Evolutionary conservation across 495 filamentous ascomycete species (phyloP).

Genomic region (Tuber umbilicatum): DNA sequence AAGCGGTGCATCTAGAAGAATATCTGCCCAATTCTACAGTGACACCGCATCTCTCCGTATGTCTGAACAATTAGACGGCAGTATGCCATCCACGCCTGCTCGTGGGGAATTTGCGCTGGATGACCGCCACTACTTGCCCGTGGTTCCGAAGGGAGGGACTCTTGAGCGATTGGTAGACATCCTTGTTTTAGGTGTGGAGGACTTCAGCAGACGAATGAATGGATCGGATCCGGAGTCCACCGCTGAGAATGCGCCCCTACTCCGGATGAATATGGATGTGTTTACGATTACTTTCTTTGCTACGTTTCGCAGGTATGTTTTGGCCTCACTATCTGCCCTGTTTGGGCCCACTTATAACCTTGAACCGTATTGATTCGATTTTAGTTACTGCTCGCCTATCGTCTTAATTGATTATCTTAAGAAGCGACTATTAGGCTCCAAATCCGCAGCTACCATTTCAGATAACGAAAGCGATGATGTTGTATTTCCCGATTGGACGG

Average conservation of each 20-base stretch:
- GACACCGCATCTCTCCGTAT: constrained; percentile 33
- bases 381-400: constrained; percentile 41
- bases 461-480: constrained; percentile 42
- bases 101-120: constrained; percentile 32
- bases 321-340: neutral
- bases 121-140: constrained; percentile 21
- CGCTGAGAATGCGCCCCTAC: constrained; percentile 28
- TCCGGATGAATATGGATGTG: constrained; percentile 43
- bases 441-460: constrained; percentile 40
- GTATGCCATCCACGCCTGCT: constrained; percentile 28
- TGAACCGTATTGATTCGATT: constrained; percentile 12
- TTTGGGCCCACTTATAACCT: constrained; percentile 2
- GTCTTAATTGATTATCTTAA: constrained; percentile 43
- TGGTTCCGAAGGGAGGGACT: constrained; percentile 43
- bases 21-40: constrained; percentile 37
- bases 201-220: constrained; percentile 43
- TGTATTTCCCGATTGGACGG: constrained; percentile 44
- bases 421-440: constrained; percentile 42
- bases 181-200: constrained; percentile 42
- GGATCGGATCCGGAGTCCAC: constrained; percentile 22
- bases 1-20: constrained; percentile 36
- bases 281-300: constrained; percentile 44
- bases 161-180: constrained; percentile 43
- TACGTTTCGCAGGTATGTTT: constrained; percentile 41
- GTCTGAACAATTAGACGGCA: constrained; percentile 30